A percentile compares a stretch with the other conserved stretches of the same genome.
These are phyloP conservation scores for Hypoxylon sp. DNA, from an alignment of 2,329 filamentous ascomycete species.

Conservation along the genomic window DNA sequence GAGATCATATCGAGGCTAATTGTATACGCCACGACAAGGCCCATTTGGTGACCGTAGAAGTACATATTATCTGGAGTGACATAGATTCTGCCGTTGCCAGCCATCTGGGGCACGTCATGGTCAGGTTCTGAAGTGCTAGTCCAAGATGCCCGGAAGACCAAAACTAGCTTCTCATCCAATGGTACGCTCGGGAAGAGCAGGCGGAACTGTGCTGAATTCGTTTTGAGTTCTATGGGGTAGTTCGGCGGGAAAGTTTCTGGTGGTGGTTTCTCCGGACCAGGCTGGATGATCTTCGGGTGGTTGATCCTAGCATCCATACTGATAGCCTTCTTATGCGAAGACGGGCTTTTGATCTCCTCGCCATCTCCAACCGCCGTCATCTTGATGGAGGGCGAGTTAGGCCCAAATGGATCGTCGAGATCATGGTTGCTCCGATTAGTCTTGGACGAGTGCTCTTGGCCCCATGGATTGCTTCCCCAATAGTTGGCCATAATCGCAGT, in stretches of 20 bases:
- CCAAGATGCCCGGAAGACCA: conserved; percentile 96
- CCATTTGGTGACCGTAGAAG: conserved; percentile 96
- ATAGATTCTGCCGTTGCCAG: conserved; percentile 81
- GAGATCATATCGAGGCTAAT: conserved; percentile 82
- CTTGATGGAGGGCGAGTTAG: conserved; percentile 55
- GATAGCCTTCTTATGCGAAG: conserved; percentile 61
- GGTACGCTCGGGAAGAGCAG: conserved; percentile 88
- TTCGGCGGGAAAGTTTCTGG: conserved; percentile 76
- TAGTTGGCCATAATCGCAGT: conserved; percentile 92
- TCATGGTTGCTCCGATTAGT: conserved; percentile 43
- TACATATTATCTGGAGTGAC: conserved; percentile 90
- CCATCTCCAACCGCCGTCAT: conserved; percentile 50
- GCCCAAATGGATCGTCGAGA: conserved; percentile 58
- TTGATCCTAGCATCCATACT: conserved; percentile 59
- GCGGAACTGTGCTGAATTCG: conserved; percentile 93
- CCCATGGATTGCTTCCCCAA: conserved; percentile 91
- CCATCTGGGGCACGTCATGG: conserved; percentile 68
- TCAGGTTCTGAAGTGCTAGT: conserved; percentile 64
- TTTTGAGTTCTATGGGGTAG: conserved; percentile 86
- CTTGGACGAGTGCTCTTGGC: conserved; percentile 50
- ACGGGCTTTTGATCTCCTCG: conserved; percentile 49
- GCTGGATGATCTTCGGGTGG: conserved; percentile 49
- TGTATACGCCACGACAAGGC: conserved; percentile 86
- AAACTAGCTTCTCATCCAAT: conserved; percentile 83
- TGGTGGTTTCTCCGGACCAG: conserved; percentile 53